phyloP scores from a whole-genome alignment of 2,329 filamentous ascomycete genomes.

The Penicillium crustosum region DNA sequence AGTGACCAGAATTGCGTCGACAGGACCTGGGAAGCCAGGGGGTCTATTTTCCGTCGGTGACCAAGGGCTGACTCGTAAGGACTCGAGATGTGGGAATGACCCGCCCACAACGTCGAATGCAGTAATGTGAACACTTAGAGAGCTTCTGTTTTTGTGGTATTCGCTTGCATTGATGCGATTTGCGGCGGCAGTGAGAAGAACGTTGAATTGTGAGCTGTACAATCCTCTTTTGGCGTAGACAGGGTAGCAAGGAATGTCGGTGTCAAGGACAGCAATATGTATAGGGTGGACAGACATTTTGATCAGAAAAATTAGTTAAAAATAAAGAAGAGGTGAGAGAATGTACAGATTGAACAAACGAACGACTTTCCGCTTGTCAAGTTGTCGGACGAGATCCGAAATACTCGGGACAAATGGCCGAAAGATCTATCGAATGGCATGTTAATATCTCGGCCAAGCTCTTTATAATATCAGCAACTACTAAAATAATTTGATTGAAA shows the following conservation, averaged over 20 bases:
- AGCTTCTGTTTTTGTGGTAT: neutral
- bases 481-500: neutral
- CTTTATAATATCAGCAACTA: neutral
- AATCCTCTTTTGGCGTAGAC: slow-evolving; percentile 32
- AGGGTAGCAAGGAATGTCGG: slow-evolving; percentile 31
- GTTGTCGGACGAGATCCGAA: slow-evolving; percentile 8
- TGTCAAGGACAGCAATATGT: slow-evolving; percentile 36
- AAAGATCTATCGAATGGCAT: neutral
- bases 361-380: neutral
- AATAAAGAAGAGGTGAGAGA: neutral
- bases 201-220: slow-evolving; percentile 34
- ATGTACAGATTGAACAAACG: neutral
- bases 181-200: slow-evolving; percentile 31
- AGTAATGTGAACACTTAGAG: slow-evolving; percentile 24
- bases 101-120: slow-evolving; percentile 33
- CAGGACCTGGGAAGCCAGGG: slow-evolving; percentile 8
- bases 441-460: neutral
- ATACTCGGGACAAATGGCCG: neutral
- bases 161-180: slow-evolving; percentile 18
- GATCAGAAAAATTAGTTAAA: neutral
- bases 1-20: slow-evolving; percentile 29
- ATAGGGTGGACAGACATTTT: slow-evolving; percentile 17
- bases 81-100: slow-evolving; percentile 20
- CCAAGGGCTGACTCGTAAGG: slow-evolving; percentile 16
- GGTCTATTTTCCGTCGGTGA: neutral